Conservation (phyloP, 208 protist species). For the Trypanosomatidae sp. region DNA sequence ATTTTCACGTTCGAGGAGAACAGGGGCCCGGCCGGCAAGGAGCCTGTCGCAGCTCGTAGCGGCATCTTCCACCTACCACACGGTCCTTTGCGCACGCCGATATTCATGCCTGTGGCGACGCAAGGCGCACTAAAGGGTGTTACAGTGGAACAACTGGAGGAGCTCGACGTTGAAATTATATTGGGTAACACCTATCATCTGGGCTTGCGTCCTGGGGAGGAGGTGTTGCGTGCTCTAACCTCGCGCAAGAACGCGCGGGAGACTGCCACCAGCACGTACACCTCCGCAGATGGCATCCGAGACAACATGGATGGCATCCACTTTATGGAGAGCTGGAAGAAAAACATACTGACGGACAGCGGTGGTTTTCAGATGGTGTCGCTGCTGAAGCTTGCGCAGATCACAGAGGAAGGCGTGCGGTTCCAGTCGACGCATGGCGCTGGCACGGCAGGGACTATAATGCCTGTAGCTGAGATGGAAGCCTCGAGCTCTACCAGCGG, state of each 20-base stretch:
- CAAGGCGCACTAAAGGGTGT: conserved; percentile 97
- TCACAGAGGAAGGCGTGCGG: conserved; percentile 99
- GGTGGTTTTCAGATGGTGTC: conserved; percentile 99
- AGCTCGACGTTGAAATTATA: conserved; percentile 95
- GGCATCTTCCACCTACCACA: conserved; percentile 92
- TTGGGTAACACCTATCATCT: conserved; percentile 99
- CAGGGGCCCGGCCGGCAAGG: conserved; percentile 38
- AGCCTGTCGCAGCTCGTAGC: conserved; percentile 65
- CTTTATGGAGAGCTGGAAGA: conserved; percentile 95
- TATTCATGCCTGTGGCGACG: conserved; percentile 99
- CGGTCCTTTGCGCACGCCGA: conserved; percentile 89
- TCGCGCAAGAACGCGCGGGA: conserved; percentile 56
- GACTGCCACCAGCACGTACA: conserved; percentile 13
- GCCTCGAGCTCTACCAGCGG: conserved; percentile 2
- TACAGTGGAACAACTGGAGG: conserved; percentile 93
- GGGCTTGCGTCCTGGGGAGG: conserved; percentile 93
- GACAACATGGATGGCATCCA: conserved; percentile 97
- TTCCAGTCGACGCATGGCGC: conserved; percentile 98
- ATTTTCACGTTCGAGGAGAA: conserved; percentile 78
- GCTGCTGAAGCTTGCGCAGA: conserved; percentile 94
- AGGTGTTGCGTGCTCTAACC: conserved; percentile 74
- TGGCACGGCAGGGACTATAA: conserved; percentile 9
- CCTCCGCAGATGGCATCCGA: conserved; percentile 32
- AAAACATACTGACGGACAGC: conserved; percentile 97
- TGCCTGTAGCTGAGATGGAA: conserved; percentile 13